Conservation (phyloP, 2,329 filamentous ascomycete genomes). For the Albophoma yamanashiensis region DNA sequence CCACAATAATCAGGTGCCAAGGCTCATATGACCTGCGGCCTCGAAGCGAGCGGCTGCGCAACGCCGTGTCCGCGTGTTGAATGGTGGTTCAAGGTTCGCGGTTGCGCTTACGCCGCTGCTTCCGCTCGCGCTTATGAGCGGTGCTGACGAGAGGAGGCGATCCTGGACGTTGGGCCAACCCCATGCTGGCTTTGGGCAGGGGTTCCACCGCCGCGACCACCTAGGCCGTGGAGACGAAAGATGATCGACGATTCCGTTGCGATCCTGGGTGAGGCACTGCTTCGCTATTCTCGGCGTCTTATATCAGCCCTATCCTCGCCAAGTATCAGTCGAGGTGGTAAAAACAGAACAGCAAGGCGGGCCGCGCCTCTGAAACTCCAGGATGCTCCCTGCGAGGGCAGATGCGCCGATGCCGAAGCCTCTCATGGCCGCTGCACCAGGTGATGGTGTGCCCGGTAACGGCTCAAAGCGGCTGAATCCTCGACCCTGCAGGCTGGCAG, state of each 20-base stretch:
- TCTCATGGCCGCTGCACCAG: background rate
- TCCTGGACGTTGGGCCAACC: background rate
- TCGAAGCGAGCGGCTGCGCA: background rate
- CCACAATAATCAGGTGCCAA: background rate
- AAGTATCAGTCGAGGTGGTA: background rate
- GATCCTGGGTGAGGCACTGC: background rate
- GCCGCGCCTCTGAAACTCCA: background rate
- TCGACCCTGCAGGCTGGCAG: background rate
- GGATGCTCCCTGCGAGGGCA: background rate
- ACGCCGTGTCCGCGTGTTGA: background rate
- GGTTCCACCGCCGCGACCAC: background rate
- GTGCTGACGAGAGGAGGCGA: conserved; percentile 2
- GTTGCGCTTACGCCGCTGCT: background rate
- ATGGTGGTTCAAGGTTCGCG: background rate
- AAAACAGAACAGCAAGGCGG: background rate
- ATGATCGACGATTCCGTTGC: background rate
- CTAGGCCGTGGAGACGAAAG: background rate
- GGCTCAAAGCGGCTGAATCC: background rate
- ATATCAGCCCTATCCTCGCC: background rate
- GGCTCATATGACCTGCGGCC: background rate
- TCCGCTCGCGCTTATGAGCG: conserved; percentile 3
- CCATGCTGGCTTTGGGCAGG: background rate
- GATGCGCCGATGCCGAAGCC: background rate
- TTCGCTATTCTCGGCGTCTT: background rate
- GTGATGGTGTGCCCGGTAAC: background rate